Evolutionary conservation across 1,284 basidiomycete species (phyloP), one percentile per base, ranked within the genome.

Genomic region (Lignosus rhinocerotis): DNA sequence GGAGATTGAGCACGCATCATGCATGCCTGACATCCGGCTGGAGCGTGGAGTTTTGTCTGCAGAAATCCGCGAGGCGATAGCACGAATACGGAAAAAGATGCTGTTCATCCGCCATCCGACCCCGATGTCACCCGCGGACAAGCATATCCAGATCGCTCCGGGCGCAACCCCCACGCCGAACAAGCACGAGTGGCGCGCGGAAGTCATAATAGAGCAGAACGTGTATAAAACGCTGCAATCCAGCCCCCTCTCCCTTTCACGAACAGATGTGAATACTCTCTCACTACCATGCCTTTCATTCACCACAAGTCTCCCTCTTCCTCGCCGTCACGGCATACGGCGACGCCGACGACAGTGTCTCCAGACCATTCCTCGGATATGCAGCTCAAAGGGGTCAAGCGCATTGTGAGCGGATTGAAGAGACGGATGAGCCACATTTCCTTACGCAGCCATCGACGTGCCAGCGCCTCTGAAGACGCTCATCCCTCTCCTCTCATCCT

Each of bases 341-440:
- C 52, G 21, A 32, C 46, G 39, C n/a, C 39, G 5, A 17, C 44
- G 5, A n/a, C 46, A 32, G n/a, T 51, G 21, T 11, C 56, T 10
- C 36, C 41, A n/a, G 30, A 21, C n/a, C 14, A 42, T n/a, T 11
- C n/a, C 11, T 30, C 43, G 6, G 43, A 59, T 43, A 47, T 33
- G n/a, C 51, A 44, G 25, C 53, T 45, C 19, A 61, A 64, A 49
- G 62, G 60, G 30, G 62, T 64, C 33, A 64, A 64, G 55, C 59
- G 62, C n/a, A 61, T 64, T 42, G 62, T 64, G 19, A 59, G 59
- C 33, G 62, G 60, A 19, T 50, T 64, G 16, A 64, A 55, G 48
- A 48, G 60, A 42, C 62, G 62, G 32, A 61, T 64, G 55, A 64
- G 62, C 57, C 46, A 58, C 32, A 64, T 60, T 33, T 61, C 58